Percentiles rank a stretch among this genome's conserved stretches.
These are phyloP conservation scores for Trichoderma guizhouense DNA, from an alignment of 2,329 filamentous ascomycete species.

Conservation along the genomic window DNA sequence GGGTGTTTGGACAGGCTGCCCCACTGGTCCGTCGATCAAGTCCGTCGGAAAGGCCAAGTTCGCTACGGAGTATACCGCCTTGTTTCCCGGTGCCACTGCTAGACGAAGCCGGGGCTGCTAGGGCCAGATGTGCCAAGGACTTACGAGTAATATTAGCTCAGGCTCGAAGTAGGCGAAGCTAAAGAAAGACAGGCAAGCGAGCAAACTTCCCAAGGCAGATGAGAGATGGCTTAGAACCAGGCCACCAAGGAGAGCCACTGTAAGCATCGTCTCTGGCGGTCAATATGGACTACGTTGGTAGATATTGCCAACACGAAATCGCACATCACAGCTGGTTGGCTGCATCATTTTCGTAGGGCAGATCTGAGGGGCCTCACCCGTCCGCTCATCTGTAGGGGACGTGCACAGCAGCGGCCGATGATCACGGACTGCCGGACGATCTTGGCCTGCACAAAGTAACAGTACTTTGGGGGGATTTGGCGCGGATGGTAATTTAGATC, in stretches of 20 bases:
- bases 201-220: not conserved
- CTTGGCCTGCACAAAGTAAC: not conserved
- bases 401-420: not conserved
- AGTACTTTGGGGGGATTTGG: not conserved
- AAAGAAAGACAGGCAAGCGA: not conserved
- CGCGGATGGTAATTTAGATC: conserved; percentile 8
- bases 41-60: not conserved
- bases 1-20: not conserved
- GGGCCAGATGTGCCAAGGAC: not conserved
- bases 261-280: not conserved
- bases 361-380: not conserved
- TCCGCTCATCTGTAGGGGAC: not conserved
- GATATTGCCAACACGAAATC: not conserved
- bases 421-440: conserved; percentile 8
- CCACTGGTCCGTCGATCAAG: conserved; percentile 2
- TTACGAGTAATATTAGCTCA: not conserved
- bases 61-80: not conserved
- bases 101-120: not conserved
- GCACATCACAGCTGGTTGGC: not conserved
- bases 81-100: not conserved
- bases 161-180: not conserved
- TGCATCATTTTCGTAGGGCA: not conserved
- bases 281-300: not conserved
- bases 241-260: not conserved
- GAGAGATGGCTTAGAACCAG: not conserved